Percentiles rank a stretch among this genome's conserved stretches.
These are phyloP conservation scores for Ceratocystis eucalypticola DNA, from an alignment of 2,329 filamentous ascomycete genomes.

Conservation along the genomic window DNA sequence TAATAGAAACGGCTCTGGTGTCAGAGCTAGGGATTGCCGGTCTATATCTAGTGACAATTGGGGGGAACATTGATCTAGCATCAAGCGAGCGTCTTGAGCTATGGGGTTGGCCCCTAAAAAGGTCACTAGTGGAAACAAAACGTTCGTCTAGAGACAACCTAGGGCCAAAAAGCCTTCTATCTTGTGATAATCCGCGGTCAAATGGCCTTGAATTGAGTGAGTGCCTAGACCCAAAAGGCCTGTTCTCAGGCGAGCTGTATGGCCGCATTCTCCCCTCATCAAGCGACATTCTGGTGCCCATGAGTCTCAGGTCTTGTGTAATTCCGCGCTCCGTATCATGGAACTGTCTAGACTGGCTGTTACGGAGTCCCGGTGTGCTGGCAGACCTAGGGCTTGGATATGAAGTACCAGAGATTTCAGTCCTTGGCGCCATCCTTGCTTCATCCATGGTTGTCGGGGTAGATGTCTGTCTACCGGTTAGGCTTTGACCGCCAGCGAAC, in stretches of 20 bases:
- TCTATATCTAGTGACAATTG: neutral
- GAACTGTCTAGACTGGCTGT: neutral
- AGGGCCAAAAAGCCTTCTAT: neutral
- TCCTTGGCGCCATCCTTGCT: neutral
- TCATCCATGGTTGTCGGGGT: neutral
- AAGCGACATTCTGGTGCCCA: neutral
- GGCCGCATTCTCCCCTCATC: neutral
- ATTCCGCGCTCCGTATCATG: neutral
- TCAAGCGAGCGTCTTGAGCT: neutral
- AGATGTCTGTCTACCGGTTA: neutral
- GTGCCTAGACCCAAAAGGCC: neutral
- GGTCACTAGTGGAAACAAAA: neutral
- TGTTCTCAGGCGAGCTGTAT: neutral
- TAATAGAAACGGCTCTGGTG: neutral
- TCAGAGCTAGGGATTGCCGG: neutral
- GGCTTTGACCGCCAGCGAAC: neutral
- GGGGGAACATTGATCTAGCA: neutral
- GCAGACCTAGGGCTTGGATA: conserved; percentile 4
- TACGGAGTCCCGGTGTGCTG: neutral
- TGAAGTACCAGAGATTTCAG: neutral
- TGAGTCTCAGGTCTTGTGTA: neutral
- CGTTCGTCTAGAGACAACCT: neutral
- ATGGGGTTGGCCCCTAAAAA: neutral
- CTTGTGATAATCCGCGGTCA: neutral
- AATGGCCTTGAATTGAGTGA: neutral